Evolutionary conservation across 106 monocot genomes (phyloP), one percentile per base, ranked within the genome.

Genomic region (Amphibolis antarctica): DNA sequence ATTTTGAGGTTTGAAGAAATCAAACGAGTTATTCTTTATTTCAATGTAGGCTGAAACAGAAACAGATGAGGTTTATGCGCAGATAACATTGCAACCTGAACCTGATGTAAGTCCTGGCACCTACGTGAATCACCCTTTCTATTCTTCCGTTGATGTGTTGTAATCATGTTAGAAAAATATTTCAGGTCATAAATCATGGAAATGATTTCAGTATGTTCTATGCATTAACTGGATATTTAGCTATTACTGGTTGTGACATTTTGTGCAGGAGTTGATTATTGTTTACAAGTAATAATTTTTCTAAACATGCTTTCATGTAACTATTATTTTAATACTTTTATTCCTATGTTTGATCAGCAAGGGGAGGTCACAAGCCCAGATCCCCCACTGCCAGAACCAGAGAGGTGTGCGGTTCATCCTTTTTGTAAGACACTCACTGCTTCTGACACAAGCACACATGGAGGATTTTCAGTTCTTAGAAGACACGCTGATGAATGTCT

Each of bases 381-480:
- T 58, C 69, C 71, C 17, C 65, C 64, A 22, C 74, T 68, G 19
- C 59, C 72, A 1, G 85, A 82, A 51, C 52, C 10, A 25, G 66
- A 60, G 67, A 79, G 75, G 59, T 75, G 77, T 18, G 53, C 45
- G 10, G 75, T 83, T 43, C 81, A 86, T 65, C 86, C 93, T 44
- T 93, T 93, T 53, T 88, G 93, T 55, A 93, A 93, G 76, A 86
- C 81, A 48, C 77, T 93, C 10, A 93, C 93, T 44, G 93, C 93
- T 61, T 93, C 93, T 69, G 93, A 93, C 67, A 93, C 93, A 53
- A 93, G 93, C 62, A 93, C 93, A 7, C 93, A 93, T 83, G 93
- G 93, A 0, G 93, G 93, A 22, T 93, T 93, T 75, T 93, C 93
- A 17, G 93, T 93, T 46, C 83, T 88, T 56, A 78, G 85, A 54